These are phyloP conservation scores for Prunus davidiana DNA, from an alignment of 306 rosid genomes.

Conservation along the genomic window DNA sequence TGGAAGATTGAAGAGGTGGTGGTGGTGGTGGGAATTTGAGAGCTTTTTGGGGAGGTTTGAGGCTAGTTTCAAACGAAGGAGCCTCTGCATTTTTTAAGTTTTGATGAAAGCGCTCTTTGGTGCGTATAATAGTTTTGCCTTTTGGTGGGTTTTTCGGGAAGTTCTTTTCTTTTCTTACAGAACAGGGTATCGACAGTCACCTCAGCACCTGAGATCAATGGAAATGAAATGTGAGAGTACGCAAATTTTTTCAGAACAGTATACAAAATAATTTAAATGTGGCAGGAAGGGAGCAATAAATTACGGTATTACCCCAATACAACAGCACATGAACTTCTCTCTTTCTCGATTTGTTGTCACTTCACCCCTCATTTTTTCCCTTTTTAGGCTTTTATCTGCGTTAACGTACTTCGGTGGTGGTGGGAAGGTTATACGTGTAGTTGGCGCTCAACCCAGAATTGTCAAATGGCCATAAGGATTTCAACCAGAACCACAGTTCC, in stretches of 20 bases:
- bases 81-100: slow-evolving; percentile 46
- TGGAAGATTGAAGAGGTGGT: slow-evolving; percentile 25
- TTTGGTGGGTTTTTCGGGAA: not conserved
- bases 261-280: not conserved
- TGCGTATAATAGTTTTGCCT: not conserved
- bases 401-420: no score
- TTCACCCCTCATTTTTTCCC: no score
- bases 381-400: no score
- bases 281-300: not conserved
- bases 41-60: slow-evolving; percentile 24
- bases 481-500: not conserved
- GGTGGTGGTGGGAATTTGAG: slow-evolving; percentile 22
- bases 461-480: slow-evolving; percentile 2
- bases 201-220: not conserved
- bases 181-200: not conserved
- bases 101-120: slow-evolving; percentile 5
- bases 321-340: not conserved
- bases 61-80: slow-evolving; percentile 32
- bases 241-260: not conserved
- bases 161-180: not conserved
- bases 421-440: not conserved
- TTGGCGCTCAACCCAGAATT: not conserved
- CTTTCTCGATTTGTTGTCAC: not conserved
- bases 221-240: not conserved
- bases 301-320: not conserved